phyloP scores from a whole-genome alignment of 73 alveolate species.

The Tetrahymena thermophila region DNA sequence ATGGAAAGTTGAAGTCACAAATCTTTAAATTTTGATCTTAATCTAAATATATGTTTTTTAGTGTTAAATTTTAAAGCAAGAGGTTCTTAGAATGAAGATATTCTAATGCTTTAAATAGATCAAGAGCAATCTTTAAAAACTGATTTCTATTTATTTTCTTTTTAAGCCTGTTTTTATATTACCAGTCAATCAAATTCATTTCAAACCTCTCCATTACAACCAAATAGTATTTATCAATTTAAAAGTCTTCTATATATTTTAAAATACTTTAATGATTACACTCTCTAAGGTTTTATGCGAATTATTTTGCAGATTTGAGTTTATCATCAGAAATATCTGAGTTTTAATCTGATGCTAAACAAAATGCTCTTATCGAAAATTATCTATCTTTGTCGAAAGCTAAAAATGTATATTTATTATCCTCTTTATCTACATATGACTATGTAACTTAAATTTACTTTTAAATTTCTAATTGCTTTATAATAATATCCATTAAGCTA shows the following conservation, averaged over 20 bases:
- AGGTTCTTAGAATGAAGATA: not conserved
- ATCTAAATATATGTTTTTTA: not conserved
- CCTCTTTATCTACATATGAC: not conserved
- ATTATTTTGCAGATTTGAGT: not conserved
- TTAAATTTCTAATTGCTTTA: not conserved
- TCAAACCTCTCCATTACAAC: not conserved
- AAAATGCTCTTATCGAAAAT: not conserved
- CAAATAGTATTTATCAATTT: not conserved
- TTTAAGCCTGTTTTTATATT: not conserved
- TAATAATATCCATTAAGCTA: not conserved
- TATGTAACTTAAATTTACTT: not conserved
- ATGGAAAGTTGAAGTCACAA: not conserved
- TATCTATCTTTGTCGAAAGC: not conserved
- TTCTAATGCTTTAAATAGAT: not conserved
- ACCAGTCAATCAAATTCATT: not conserved
- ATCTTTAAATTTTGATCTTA: not conserved
- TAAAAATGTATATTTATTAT: too few species aligned
- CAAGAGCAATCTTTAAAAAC: not conserved
- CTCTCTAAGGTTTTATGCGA: not conserved
- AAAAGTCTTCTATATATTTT: not conserved
- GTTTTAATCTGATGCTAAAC: not conserved
- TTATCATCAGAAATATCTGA: not conserved
- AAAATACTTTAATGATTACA: not conserved
- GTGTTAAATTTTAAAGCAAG: not conserved
- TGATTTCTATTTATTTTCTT: not conserved